These are phyloP conservation scores for Candida arabinofermentans DNA, from an alignment of 805 yeast genomes.

Conservation along the genomic window DNA sequence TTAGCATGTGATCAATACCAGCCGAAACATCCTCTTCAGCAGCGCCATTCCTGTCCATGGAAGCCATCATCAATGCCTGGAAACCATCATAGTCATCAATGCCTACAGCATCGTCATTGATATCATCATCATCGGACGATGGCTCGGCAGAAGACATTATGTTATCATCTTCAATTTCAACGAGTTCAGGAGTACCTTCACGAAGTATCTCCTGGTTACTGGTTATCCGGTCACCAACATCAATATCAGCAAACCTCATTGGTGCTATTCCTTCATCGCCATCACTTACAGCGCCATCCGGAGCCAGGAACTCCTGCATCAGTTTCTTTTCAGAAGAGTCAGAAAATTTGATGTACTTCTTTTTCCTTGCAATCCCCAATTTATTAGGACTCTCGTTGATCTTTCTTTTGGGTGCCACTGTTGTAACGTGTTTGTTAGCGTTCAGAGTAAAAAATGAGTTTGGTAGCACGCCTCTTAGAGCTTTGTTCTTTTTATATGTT, in stretches of 20 bases:
- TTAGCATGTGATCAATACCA: constrained; percentile 28
- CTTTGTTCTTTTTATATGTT: constrained; percentile 16
- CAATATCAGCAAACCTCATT: background rate
- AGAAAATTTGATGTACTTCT: constrained; percentile 2
- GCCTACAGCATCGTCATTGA: constrained; percentile 3
- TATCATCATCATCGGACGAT: constrained; percentile 9
- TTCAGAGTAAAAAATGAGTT: constrained; percentile 17
- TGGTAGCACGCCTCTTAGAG: constrained; percentile 26
- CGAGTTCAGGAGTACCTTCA: constrained; percentile 2
- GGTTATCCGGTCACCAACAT: background rate
- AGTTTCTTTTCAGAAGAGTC: background rate
- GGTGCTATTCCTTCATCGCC: constrained; percentile 4
- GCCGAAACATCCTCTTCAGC: constrained; percentile 26
- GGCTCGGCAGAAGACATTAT: constrained; percentile 10
- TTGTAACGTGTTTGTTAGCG: background rate
- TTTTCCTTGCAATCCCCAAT: constrained; percentile 20
- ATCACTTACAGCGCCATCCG: constrained; percentile 6
- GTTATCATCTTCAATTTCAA: constrained; percentile 7
- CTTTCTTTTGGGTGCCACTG: background rate
- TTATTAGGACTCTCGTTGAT: background rate
- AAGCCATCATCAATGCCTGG: background rate
- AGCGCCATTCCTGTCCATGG: constrained; percentile 11
- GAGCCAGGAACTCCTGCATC: constrained; percentile 12
- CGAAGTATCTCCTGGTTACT: background rate
- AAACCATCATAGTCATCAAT: constrained; percentile 8